These are phyloP conservation scores for Isochrysis galbana DNA, from an alignment of 78 protist genomes.

Conservation along the genomic window DNA sequence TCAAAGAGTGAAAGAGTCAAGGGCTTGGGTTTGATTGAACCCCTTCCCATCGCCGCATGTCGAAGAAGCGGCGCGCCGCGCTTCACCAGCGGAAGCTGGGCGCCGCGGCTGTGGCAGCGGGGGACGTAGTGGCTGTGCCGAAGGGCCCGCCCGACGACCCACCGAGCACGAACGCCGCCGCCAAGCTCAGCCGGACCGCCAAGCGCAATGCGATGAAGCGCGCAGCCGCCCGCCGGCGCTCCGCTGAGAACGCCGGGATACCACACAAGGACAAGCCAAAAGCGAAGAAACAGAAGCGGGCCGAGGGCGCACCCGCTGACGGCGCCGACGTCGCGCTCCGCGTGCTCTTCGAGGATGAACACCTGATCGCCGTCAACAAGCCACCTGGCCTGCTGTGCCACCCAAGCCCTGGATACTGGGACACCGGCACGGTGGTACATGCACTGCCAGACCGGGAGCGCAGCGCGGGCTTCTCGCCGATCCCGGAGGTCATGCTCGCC, in stretches of 20 bases:
- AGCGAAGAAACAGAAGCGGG: not conserved
- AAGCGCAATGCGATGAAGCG: not conserved
- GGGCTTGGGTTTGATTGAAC: too few relatives aligned
- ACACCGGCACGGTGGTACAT: not conserved
- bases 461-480: not conserved
- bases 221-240: not conserved
- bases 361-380: not conserved
- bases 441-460: not conserved
- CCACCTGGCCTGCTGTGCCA: not conserved
- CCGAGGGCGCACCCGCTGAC: not conserved
- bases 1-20: too few relatives aligned
- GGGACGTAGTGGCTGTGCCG: too few relatives aligned
- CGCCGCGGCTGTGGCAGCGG: too few relatives aligned
- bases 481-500: not conserved
- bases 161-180: too few relatives aligned
- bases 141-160: too few relatives aligned
- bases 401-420: not conserved
- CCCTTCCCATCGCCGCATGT: too few relatives aligned
- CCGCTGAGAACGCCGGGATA: not conserved
- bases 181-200: too few relatives aligned
- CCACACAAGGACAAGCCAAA: not conserved
- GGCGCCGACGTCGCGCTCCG: not conserved
- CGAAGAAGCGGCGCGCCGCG: too few relatives aligned
- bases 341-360: not conserved
- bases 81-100: too few relatives aligned